These are phyloP conservation scores for Podospora conica DNA, from an alignment of 495 filamentous ascomycete genomes.

Conservation along the genomic window DNA sequence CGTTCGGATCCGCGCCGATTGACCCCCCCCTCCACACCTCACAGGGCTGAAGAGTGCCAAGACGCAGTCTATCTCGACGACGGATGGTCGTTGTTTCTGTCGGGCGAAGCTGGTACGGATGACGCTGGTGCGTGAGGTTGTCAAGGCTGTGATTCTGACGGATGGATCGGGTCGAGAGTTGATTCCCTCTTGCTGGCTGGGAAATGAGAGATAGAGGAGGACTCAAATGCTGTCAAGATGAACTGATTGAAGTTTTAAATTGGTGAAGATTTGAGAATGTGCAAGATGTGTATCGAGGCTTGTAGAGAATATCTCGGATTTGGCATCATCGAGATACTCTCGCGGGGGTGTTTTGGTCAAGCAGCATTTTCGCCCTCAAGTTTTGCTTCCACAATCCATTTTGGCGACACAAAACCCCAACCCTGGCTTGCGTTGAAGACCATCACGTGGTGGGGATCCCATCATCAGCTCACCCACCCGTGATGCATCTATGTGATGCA, in stretches of 20 bases:
- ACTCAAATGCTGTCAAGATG: too few species aligned
- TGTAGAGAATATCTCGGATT: neutral
- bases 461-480: neutral
- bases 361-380: neutral
- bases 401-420: neutral
- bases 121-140: too few species aligned
- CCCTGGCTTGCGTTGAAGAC: neutral
- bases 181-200: too few species aligned
- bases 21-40: neutral
- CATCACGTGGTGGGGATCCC: neutral
- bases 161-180: too few species aligned
- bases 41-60: neutral
- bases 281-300: too few species aligned
- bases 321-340: too few species aligned
- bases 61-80: slow-evolving; percentile 6
- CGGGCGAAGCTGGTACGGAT: neutral
- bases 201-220: too few species aligned
- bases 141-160: too few species aligned
- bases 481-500: neutral
- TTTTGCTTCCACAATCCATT: neutral
- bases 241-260: too few species aligned
- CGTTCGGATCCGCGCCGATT: neutral
- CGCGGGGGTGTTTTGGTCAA: neutral
- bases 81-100: neutral
- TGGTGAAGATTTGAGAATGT: too few species aligned